Conservation (phyloP, 805 yeast genomes). For the Candida taoyuanica region DNA sequence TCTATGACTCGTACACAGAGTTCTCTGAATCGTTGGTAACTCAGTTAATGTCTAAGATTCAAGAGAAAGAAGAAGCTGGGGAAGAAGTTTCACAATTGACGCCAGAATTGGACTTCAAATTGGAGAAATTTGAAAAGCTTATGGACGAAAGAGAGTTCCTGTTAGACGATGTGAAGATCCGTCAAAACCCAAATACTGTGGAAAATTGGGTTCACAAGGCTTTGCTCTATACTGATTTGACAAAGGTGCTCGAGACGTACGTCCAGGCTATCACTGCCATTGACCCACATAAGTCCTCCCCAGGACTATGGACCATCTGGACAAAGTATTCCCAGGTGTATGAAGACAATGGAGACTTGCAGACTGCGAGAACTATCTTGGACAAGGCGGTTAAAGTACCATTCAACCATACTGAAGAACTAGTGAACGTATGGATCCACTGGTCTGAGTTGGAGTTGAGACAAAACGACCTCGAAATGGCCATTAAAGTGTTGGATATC, state of each 20-base stretch:
- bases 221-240: slow-evolving; percentile 35
- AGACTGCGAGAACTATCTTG: slow-evolving; percentile 57
- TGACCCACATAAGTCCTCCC: slow-evolving; percentile 49
- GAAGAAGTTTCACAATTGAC: slow-evolving; percentile 18
- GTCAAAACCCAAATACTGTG: slow-evolving; percentile 58
- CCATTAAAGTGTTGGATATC: slow-evolving; percentile 35
- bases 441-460: slow-evolving; percentile 71
- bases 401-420: slow-evolving; percentile 54
- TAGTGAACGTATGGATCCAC: slow-evolving; percentile 62
- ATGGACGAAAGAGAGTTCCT: slow-evolving; percentile 53
- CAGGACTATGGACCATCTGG: slow-evolving; percentile 62
- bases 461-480: slow-evolving; percentile 41
- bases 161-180: slow-evolving; percentile 61
- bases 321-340: slow-evolving; percentile 61
- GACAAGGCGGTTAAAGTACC: slow-evolving; percentile 70
- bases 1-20: slow-evolving; percentile 61
- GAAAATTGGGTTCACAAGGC: slow-evolving; percentile 67
- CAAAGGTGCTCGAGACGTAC: slow-evolving; percentile 49
- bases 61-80: slow-evolving; percentile 12
- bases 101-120: slow-evolving; percentile 37
- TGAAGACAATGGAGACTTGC: slow-evolving; percentile 47
- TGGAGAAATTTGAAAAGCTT: slow-evolving; percentile 49
- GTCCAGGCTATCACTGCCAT: slow-evolving; percentile 63
- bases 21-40: slow-evolving; percentile 49
- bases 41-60: slow-evolving; percentile 12